Conservation (phyloP, 495 filamentous ascomycete genomes). For the Lineolata rhizophorae region DNA sequence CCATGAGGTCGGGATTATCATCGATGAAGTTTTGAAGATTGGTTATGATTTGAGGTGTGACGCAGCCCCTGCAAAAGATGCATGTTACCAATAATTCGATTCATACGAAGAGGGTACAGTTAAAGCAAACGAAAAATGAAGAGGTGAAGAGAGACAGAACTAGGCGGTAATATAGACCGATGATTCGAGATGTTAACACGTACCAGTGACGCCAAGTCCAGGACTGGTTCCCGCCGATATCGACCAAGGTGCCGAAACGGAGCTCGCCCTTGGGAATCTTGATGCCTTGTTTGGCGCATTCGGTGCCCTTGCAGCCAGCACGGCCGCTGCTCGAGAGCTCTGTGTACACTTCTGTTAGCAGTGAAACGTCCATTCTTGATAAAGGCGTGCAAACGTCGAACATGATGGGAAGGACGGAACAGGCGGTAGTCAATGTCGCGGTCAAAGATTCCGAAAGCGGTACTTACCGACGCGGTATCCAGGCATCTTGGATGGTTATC, state of each 20-base stretch:
- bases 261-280: conserved; percentile 65
- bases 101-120: not conserved
- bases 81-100: not conserved
- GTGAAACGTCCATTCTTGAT: no score
- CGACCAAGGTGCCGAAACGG: conserved; percentile 46
- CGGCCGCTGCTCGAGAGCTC: conserved; percentile 37
- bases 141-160: no score
- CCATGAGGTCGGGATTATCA: conserved; percentile 56
- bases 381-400: conserved; percentile 1
- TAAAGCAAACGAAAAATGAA: no score
- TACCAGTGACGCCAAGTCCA: conserved; percentile 70
- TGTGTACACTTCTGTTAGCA: no score
- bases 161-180: not conserved
- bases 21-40: conserved; percentile 33
- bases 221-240: conserved; percentile 23
- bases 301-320: conserved; percentile 42
- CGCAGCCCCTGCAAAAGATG: conserved; percentile 43
- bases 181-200: conserved; percentile 5
- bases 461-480: conserved; percentile 12
- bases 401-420: not conserved
- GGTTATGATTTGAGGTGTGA: conserved; percentile 38
- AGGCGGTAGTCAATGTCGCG: not conserved
- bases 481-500: conserved; percentile 2
- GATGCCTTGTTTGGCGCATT: conserved; percentile 36
- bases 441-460: not conserved